A percentile compares a stretch with the other conserved stretches of the same genome.
These are phyloP conservation scores for Fusarium sp. DNA, from an alignment of 2,329 filamentous ascomycete genomes.

Conservation along the genomic window DNA sequence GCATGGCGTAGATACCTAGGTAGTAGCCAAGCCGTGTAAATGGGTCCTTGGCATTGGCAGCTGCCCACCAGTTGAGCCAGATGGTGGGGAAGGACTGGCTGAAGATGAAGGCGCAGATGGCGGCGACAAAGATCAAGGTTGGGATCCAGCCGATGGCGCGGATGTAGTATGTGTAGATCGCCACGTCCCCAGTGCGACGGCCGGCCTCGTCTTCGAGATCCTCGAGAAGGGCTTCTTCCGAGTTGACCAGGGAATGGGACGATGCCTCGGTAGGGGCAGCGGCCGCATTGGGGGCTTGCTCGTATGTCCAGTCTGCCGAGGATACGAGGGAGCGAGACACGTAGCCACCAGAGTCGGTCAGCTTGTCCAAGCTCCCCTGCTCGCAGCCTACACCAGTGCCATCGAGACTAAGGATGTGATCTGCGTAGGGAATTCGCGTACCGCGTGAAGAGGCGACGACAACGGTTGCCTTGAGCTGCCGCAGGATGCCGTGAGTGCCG, in stretches of 20 bases:
- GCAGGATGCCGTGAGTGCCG: constrained; percentile 38
- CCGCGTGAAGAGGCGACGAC: constrained; percentile 29
- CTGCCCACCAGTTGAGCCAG: constrained; percentile 45
- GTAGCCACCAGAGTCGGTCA: constrained; percentile 19
- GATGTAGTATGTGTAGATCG: constrained; percentile 44
- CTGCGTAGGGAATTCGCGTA: constrained; percentile 27
- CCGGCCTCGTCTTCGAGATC: constrained; percentile 1
- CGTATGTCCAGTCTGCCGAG: background rate
- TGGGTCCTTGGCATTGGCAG: constrained; percentile 30
- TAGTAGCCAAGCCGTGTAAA: constrained; percentile 37
- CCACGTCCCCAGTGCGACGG: constrained; percentile 35
- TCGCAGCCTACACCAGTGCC: constrained; percentile 2
- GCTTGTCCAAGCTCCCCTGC: constrained; percentile 26
- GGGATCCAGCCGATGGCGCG: constrained; percentile 44
- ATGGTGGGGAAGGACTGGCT: constrained; percentile 44
- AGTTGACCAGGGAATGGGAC: background rate
- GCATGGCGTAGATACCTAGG: constrained; percentile 39
- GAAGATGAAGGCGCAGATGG: constrained; percentile 42
- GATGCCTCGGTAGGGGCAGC: background rate
- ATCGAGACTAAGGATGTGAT: constrained; percentile 30
- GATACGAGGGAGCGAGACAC: constrained; percentile 13
- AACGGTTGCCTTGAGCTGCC: constrained; percentile 18
- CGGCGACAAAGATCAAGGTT: constrained; percentile 30
- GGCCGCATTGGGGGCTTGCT: background rate
- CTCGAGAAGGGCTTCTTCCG: constrained; percentile 15